phyloP scores from a whole-genome alignment of 1,284 basidiomycete species.

The Boletus albobrunnescens region DNA sequence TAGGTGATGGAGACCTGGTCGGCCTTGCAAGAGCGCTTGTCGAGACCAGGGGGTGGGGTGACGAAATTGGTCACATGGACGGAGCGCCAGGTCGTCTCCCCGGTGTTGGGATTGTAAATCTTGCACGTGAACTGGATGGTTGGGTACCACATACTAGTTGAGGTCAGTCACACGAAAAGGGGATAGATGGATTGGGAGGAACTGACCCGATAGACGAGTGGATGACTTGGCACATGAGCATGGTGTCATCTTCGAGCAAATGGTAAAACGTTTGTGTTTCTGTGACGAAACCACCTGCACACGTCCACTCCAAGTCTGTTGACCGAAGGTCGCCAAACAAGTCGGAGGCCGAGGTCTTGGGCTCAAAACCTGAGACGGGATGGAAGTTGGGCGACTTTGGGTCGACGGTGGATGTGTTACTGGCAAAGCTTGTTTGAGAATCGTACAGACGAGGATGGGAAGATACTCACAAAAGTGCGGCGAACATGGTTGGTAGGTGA shows the following conservation, averaged over 20 bases:
- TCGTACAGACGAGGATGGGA: background rate
- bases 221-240: conserved; percentile 89
- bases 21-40: conserved; percentile 87
- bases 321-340: conserved; percentile 68
- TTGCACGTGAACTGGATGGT: conserved; percentile 96
- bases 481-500: conserved; percentile 61
- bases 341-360: conserved; percentile 46
- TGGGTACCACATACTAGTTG: conserved; percentile 79
- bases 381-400: conserved; percentile 73
- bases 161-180: conserved; percentile 9
- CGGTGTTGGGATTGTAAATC: conserved; percentile 78
- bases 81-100: conserved; percentile 83
- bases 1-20: conserved; percentile 86
- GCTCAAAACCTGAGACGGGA: conserved; percentile 56
- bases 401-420: conserved; percentile 42
- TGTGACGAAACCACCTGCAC: conserved; percentile 81
- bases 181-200: background rate
- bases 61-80: conserved; percentile 85
- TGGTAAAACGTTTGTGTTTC: conserved; percentile 94
- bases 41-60: conserved; percentile 65
- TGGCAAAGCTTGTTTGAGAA: conserved; percentile 17
- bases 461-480: conserved; percentile 63
- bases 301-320: conserved; percentile 81
- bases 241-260: conserved; percentile 77
- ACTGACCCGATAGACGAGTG: conserved; percentile 92